These are phyloP conservation scores for Russula emetica DNA, from an alignment of 768 basidiomycete genomes.

Conservation along the genomic window DNA sequence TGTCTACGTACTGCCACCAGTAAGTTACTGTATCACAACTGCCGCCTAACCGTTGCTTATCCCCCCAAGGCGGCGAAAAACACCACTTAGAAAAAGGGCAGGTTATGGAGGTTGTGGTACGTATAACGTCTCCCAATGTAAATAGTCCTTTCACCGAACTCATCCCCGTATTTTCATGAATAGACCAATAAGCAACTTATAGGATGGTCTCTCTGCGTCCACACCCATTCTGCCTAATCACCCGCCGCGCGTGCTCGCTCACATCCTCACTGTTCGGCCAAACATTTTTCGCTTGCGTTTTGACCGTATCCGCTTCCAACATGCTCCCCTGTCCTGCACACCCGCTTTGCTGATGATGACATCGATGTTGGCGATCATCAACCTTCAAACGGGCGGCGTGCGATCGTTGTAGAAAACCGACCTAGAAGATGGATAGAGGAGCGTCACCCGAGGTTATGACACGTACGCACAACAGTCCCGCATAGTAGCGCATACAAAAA, in stretches of 20 bases:
- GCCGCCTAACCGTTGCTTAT: neutral
- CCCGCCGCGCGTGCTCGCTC: constrained; percentile 60
- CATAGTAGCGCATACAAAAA: too few species aligned
- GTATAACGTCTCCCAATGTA: neutral
- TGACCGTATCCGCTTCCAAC: constrained; percentile 77
- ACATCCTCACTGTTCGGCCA: constrained; percentile 75
- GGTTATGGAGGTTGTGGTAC: constrained; percentile 15
- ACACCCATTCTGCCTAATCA: constrained; percentile 47
- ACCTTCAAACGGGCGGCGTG: constrained; percentile 30
- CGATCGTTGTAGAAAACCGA: constrained; percentile 50
- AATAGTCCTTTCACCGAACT: neutral
- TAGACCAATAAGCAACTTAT: constrained; percentile 30
- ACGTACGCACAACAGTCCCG: neutral
- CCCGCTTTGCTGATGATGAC: constrained; percentile 55
- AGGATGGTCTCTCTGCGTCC: constrained; percentile 58
- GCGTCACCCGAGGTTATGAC: constrained; percentile 35
- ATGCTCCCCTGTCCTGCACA: constrained; percentile 79
- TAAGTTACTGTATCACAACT: too few species aligned
- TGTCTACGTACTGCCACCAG: neutral
- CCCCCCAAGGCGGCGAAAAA: neutral
- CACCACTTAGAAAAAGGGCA: neutral
- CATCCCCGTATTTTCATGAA: neutral
- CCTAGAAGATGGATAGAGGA: constrained; percentile 84
- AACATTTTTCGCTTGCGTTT: constrained; percentile 71
- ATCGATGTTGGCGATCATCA: constrained; percentile 31